Evolutionary conservation across 805 yeast species (phyloP).

Genomic region (Yamadazyma endophytica): DNA sequence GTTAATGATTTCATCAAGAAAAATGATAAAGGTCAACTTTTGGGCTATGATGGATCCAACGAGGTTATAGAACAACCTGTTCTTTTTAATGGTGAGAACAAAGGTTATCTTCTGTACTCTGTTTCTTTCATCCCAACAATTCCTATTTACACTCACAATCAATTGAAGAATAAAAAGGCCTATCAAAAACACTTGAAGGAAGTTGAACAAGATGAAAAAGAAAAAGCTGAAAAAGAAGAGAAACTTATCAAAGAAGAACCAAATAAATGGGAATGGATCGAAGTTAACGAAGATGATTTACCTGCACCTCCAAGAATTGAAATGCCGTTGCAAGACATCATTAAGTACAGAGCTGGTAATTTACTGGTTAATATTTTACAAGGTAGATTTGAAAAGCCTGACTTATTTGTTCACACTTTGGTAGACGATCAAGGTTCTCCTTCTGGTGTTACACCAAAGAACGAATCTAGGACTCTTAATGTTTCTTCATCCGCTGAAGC

Average conservation of each 20-base stretch:
- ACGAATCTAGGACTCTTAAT: conserved; percentile 42
- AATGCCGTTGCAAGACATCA: conserved; percentile 48
- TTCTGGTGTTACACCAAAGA: conserved; percentile 46
- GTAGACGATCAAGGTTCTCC: conserved; percentile 67
- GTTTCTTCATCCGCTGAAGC: conserved; percentile 50
- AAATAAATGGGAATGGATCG: conserved; percentile 61
- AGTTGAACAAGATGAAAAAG: conserved; percentile 31
- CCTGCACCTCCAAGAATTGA: conserved; percentile 39
- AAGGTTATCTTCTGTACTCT: conserved; percentile 51
- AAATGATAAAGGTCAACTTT: conserved; percentile 42
- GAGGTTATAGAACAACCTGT: conserved; percentile 45
- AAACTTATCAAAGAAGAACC: conserved; percentile 55
- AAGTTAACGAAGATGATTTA: conserved; percentile 33
- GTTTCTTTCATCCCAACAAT: conserved; percentile 63
- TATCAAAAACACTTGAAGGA: conserved; percentile 34
- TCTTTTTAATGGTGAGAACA: conserved; percentile 29
- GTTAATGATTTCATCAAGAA: conserved; percentile 46
- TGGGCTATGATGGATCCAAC: conserved; percentile 49
- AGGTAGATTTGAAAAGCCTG: conserved; percentile 48
- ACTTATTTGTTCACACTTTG: conserved; percentile 51
- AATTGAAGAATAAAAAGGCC: conserved; percentile 44
- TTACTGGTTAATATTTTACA: conserved; percentile 49
- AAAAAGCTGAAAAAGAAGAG: conserved; percentile 47
- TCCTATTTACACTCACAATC: conserved; percentile 59
- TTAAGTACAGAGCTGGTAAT: conserved; percentile 59